Evolutionary conservation across 2,329 filamentous ascomycete species (phyloP), one percentile per base, ranked within the genome.

Genomic region (Cladosporium halotolerans): DNA sequence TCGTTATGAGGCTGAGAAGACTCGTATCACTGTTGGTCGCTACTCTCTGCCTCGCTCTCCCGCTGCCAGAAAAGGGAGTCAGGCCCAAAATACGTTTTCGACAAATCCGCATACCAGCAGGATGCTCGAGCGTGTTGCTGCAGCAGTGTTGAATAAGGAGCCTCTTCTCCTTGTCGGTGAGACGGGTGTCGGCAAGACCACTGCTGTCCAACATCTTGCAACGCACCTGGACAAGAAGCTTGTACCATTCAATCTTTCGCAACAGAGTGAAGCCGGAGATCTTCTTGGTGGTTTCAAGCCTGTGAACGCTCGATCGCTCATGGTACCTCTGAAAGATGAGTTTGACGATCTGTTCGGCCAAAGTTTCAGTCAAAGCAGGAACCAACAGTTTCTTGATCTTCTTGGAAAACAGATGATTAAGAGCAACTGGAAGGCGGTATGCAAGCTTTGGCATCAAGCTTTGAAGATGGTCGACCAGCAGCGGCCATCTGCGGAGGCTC

Each of bases 131-230:
- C 89, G 95, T 67, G 87, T 97, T 52, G 84, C 88, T 1, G 84
- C 89, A 36, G 86, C 90, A 1, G 82, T 96, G 5, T 84, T 86
- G 57, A 81, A 90, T 63, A 81, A 82, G n/a, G 93, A 99, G 65
- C 90, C 95, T 3, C 81, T 96, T 1, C 74, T 99, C 14, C 81
- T 99, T 28, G 93, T 99, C n/a, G 93, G 93, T 66, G 93, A 99
- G 73, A 99, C 93, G 7, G 93, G 93, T 75, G 96, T 96, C 47
- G 93, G 93, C 63, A 99, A 99, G 72, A 99, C 93, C 0, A 96
- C 93, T 0, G 88, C 93, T 23, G 85, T 99, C 11, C 93, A 99
- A 68, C 90, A 96, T 66, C 76, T 99, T 53, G 90, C 93, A 0
- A 84, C 87, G 54, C 80, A 86, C 3, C 78, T 96, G 28, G 89